These are phyloP conservation scores for Vaccinium myrtillus DNA, from an alignment of 148 eudicot species.

Conservation along the genomic window DNA sequence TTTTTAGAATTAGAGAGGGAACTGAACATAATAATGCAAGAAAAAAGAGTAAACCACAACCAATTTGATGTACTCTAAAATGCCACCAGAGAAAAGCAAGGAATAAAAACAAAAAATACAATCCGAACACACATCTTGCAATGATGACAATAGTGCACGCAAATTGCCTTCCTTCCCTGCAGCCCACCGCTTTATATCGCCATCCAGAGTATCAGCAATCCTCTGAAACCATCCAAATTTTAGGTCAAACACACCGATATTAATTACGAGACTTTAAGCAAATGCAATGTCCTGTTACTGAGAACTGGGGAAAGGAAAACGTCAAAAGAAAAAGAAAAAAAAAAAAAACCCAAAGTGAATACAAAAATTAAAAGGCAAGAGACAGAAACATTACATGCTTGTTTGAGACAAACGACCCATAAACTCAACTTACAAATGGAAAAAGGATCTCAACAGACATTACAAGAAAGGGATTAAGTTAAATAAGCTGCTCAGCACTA, in stretches of 20 bases:
- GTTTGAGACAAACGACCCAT: background rate
- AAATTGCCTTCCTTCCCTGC: conserved; percentile 93
- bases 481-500: conserved; percentile 4
- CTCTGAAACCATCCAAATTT: conserved; percentile 44
- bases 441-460: conserved; percentile 1
- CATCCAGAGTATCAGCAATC: conserved; percentile 59
- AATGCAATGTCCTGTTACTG: background rate
- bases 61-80: background rate
- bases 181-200: conserved; percentile 80
- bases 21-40: background rate
- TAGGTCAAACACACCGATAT: background rate
- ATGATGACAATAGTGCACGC: conserved; percentile 71
- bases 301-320: background rate
- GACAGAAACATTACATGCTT: background rate
- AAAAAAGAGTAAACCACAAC: conserved; percentile 8
- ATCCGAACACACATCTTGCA: conserved; percentile 53
- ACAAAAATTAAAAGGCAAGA: conserved; percentile 4
- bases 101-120: conserved; percentile 5
- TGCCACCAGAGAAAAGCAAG: background rate
- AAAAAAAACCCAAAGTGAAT: background rate
- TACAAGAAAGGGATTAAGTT: background rate
- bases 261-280: background rate
- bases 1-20: background rate
- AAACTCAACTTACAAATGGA: background rate
- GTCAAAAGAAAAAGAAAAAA: too few species aligned